phyloP scores from a whole-genome alignment of 73 alveolate genomes.

The Paraurostyla sp. region DNA sequence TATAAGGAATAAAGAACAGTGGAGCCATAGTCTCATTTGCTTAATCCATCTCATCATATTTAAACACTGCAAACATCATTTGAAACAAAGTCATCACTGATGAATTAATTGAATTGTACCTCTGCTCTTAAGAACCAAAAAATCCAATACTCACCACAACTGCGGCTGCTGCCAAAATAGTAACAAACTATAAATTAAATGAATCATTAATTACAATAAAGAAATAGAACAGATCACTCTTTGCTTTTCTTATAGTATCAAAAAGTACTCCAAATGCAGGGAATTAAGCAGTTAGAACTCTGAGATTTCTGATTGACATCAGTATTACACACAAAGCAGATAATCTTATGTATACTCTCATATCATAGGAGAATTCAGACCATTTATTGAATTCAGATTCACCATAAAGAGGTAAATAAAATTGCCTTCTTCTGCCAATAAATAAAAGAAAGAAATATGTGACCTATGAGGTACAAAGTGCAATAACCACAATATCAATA shows the following conservation, averaged over 20 bases:
- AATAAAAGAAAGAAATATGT: slow-evolving; percentile 11
- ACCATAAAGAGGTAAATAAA: slow-evolving; percentile 50
- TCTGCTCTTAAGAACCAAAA: slow-evolving; percentile 58
- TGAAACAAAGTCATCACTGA: slow-evolving; percentile 51
- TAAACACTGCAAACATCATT: slow-evolving; percentile 32
- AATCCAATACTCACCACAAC: slow-evolving; percentile 42
- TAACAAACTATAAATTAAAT: slow-evolving; percentile 3
- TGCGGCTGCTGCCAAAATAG: slow-evolving; percentile 44
- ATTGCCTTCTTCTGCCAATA: background rate
- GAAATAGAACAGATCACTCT: slow-evolving; percentile 64
- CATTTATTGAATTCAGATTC: slow-evolving; percentile 51
- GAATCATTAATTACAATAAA: too few species aligned
- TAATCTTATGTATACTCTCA: slow-evolving; percentile 34
- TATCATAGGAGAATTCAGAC: background rate
- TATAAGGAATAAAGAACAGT: slow-evolving; percentile 48
- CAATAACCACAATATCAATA: slow-evolving; percentile 44
- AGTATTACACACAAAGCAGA: slow-evolving; percentile 65
- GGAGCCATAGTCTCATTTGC: slow-evolving; percentile 47
- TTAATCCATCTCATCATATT: background rate
- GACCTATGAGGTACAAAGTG: slow-evolving; percentile 35
- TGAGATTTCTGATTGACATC: slow-evolving; percentile 64
- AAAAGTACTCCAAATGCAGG: slow-evolving; percentile 87
- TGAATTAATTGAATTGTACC: slow-evolving; percentile 21
- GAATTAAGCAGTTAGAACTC: slow-evolving; percentile 73
- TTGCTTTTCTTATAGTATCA: slow-evolving; percentile 79